These are phyloP conservation scores for Rhytidiadelphus loreus DNA, from an alignment of 225 moss, liverwort and hornwort genomes.

Conservation along the genomic window DNA sequence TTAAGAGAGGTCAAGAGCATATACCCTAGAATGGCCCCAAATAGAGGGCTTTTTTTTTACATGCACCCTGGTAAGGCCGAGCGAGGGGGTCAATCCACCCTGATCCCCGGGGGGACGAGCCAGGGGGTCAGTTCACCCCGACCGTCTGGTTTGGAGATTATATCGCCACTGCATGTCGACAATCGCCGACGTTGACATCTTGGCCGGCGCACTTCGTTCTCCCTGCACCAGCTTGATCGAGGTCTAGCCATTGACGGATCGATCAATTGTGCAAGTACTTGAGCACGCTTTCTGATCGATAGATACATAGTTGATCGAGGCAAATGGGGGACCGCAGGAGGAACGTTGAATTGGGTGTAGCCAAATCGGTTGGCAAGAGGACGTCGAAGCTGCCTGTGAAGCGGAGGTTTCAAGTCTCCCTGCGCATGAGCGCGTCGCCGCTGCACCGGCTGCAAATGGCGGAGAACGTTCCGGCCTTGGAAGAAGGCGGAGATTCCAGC, in stretches of 20 bases:
- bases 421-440: not conserved
- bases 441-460: not conserved
- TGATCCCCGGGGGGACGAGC: too few species aligned
- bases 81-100: too few species aligned
- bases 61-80: too few species aligned
- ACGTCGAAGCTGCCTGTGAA: not conserved
- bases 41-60: too few species aligned
- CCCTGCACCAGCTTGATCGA: too few species aligned
- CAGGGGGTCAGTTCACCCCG: too few species aligned
- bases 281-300: not conserved
- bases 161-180: too few species aligned
- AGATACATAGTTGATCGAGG: not conserved
- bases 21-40: too few species aligned
- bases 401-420: not conserved
- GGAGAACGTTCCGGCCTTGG: not conserved
- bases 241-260: not conserved
- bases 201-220: too few species aligned
- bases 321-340: not conserved
- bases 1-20: too few species aligned
- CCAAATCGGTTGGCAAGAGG: not conserved
- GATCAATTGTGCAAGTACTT: not conserved
- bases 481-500: not conserved
- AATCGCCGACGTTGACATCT: too few species aligned
- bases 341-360: not conserved
- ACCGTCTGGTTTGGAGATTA: too few species aligned